Evolutionary conservation across 1,284 basidiomycete genomes (phyloP).

Genomic region (Chalciporus piperatoides): DNA sequence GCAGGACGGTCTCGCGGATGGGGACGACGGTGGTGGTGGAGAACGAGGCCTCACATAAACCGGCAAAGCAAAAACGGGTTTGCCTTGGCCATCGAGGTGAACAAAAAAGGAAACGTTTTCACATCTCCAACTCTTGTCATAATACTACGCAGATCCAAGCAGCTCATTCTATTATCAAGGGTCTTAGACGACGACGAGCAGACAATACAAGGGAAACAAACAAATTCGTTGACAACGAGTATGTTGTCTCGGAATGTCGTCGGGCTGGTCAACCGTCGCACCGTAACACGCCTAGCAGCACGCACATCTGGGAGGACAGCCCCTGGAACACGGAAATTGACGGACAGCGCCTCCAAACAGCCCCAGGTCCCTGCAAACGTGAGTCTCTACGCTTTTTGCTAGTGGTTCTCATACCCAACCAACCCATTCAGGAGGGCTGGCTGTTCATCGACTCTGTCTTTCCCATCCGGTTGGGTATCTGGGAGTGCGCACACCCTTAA

Average conservation of each 20-base stretch:
- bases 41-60: constrained; percentile 19
- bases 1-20: constrained; percentile 11
- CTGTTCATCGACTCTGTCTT: constrained; percentile 59
- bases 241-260: constrained; percentile 20
- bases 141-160: too few relatives aligned
- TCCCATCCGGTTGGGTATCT: constrained; percentile 46
- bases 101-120: constrained; percentile 17
- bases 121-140: constrained; percentile 3
- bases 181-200: not conserved
- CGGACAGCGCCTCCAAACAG: constrained; percentile 3
- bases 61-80: constrained; percentile 22
- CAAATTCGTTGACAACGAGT: not conserved
- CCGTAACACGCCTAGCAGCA: not conserved
- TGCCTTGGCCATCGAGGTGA: constrained; percentile 8
- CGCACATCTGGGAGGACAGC: constrained; percentile 1
- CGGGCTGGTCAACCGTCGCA: constrained; percentile 2
- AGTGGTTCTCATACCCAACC: constrained; percentile 11
- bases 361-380: constrained; percentile 13
- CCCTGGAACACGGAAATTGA: constrained; percentile 9
- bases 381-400: constrained; percentile 13
- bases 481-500: constrained; percentile 43
- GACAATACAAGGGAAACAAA: not conserved
- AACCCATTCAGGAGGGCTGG: constrained; percentile 36
- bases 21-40: constrained; percentile 16
- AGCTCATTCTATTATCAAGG: not conserved